These are phyloP conservation scores for Amanita muscaria DNA, from an alignment of 768 basidiomycete genomes.

Conservation along the genomic window DNA sequence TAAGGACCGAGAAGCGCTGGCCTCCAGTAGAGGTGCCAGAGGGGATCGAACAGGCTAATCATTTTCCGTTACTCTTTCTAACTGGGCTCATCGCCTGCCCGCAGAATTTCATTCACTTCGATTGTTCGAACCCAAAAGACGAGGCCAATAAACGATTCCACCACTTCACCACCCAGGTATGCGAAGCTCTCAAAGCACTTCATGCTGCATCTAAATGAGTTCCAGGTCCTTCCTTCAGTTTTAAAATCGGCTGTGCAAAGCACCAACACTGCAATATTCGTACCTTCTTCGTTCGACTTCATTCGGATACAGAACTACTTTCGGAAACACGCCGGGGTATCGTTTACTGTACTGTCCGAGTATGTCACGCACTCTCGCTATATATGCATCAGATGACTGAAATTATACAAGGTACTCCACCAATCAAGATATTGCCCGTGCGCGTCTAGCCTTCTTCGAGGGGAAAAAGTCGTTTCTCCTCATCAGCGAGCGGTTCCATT, in stretches of 20 bases:
- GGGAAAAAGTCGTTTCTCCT: slow-evolving; percentile 82
- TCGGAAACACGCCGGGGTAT: slow-evolving; percentile 58
- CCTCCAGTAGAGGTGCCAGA: slow-evolving; percentile 69
- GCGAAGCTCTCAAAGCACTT: neutral
- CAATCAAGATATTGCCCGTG: slow-evolving; percentile 90
- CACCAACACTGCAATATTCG: slow-evolving; percentile 76
- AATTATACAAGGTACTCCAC: slow-evolving; percentile 64
- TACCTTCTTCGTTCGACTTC: slow-evolving; percentile 96
- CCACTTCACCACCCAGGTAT: slow-evolving; percentile 79
- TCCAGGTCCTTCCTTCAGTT: slow-evolving; percentile 68
- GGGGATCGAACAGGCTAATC: slow-evolving; percentile 70
- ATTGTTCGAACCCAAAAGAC: slow-evolving; percentile 57
- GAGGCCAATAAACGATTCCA: slow-evolving; percentile 85
- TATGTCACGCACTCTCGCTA: too few species aligned
- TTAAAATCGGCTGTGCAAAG: slow-evolving; percentile 93
- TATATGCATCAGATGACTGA: too few species aligned
- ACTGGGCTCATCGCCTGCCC: neutral
- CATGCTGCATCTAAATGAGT: neutral
- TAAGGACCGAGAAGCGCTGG: slow-evolving; percentile 63
- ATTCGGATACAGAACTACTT: slow-evolving; percentile 85
- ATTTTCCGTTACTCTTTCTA: neutral
- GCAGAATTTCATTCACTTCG: slow-evolving; percentile 72
- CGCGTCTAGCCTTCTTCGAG: slow-evolving; percentile 85
- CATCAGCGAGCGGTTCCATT: slow-evolving; percentile 97
- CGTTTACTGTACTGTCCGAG: slow-evolving; percentile 87